Evolutionary conservation across 2,329 filamentous ascomycete genomes (phyloP), one percentile per base, ranked within the genome.

Genomic region (Alternaria atra): DNA sequence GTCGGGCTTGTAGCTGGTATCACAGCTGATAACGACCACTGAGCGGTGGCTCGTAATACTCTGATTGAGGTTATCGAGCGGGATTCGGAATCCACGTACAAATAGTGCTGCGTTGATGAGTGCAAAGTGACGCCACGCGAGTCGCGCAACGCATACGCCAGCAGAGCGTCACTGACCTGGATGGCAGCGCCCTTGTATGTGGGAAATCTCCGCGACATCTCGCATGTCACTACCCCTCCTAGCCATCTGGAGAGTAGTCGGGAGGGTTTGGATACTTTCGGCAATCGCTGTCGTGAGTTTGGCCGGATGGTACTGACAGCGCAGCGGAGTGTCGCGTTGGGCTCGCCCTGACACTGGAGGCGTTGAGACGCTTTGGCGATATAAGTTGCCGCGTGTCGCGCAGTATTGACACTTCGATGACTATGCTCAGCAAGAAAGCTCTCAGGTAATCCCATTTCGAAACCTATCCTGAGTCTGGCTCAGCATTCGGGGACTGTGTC

Each of bases 261-360:
- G 52, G 54, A 54, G 32, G 48, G n/a, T 55, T 69, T 65, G 44
- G 55, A 60, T 43, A 60, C 60, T 64, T 64, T 67, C 42, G 64
- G 60, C 58, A 64, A 48, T 61, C 30, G 25, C 43, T 59, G 23
- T 64, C 59, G 59, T 52, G 52, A 52, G 40, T 57, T 32, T 55
- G 40, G 32, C 27, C 23, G 55, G 17, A 42, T 32, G 30, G 30
- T 50, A 37, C 42, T 57, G 55, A 43, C 35, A 60, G 37, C 29
- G 34, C 50, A 52, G 29, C 47, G 37, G 34, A 8, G 32, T 53
- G 60, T 56, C 53, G 44, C 48, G 23, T 60, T 30, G 51, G 32
- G 46, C 25, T 25, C 39, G 39, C 27, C 48, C 40, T 47, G 30
- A 53, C 50, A 17, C 46, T 47, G 23, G n/a, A 35, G 30, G 44